Base-by-base conservation (phyloP, 768 basidiomycete species). In the Brasilioporus rufonigricans region DNA sequence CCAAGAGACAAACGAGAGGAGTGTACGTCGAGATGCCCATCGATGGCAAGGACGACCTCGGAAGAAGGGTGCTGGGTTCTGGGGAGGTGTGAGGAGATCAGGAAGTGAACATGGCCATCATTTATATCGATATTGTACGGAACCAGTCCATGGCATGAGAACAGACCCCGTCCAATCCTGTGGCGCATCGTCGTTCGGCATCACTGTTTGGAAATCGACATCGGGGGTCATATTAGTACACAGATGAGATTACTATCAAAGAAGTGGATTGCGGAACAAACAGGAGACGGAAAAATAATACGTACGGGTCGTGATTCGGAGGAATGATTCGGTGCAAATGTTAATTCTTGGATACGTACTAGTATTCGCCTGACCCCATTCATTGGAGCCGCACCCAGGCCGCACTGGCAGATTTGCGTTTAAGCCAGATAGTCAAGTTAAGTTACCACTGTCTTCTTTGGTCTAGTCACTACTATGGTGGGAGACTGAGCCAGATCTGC, bases 1-100 rank as follows among this genome's bases (percentile, higher is more conserved):
- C 36, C 55, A 76, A 59, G 50, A 72, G 53, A 44, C 59, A 11
- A 27, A 63, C 27, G 46, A 69, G 63, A 44, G 59, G 55, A 33
- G 53, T 14, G 54, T 65, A 54, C 66, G 70, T 73, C 39, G 60
- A 16, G 40, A 27, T 31, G 40, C 2, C 2, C 19, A 36, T 62
- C 21, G 29, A 44, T 7, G 10, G 39, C 1, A 5, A 38, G 44
- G 32, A 19, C 27, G 27, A 29, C 9, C 41, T 26, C 24, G 14
- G 40, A 27, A 26, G 14, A 10, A 31, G 29, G 19, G 31, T 6
- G 32, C 44, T 46, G 29, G 21, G 29, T 32, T 13, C 44, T 14
- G 18, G 31, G 29, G 29, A 29, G 31, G 27, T 9, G 32, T 16
- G 44, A 6, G 21, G 29, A 18, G 9, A 21, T 13, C 24, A 6